Evolutionary conservation across 768 basidiomycete species (phyloP).

Genomic region (Lactarius evosmus): DNA sequence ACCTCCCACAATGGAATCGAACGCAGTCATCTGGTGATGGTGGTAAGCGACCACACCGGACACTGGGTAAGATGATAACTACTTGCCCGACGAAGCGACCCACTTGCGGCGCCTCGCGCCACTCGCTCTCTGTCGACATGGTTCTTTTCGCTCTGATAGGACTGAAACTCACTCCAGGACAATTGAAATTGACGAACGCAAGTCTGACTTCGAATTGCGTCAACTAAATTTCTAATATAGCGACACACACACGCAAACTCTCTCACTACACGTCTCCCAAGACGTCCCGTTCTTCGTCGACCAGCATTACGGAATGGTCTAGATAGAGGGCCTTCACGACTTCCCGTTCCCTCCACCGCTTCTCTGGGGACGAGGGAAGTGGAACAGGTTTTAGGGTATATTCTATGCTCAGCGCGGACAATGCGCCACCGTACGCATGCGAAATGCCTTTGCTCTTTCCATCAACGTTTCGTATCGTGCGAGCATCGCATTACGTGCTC

Average conservation of each 20-base stretch:
- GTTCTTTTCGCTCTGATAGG: too few species aligned
- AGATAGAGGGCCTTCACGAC: constrained; percentile 63
- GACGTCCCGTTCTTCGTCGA: constrained; percentile 35
- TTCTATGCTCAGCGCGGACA: constrained; percentile 84
- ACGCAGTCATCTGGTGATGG: too few species aligned
- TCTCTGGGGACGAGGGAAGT: constrained; percentile 32
- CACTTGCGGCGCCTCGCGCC: not conserved
- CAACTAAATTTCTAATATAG: not conserved
- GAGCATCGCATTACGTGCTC: constrained; percentile 16
- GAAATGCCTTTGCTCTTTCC: constrained; percentile 67
- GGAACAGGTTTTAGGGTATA: constrained; percentile 72
- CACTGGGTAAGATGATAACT: too few species aligned
- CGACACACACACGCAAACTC: not conserved
- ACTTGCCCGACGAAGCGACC: too few species aligned
- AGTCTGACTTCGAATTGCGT: not conserved
- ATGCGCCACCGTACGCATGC: constrained; percentile 89
- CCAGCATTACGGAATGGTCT: constrained; percentile 50
- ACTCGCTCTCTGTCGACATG: too few species aligned
- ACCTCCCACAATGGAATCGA: too few species aligned
- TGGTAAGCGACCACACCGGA: too few species aligned
- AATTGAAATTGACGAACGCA: not conserved
- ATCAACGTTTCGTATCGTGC: not conserved
- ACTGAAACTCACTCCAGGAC: too few species aligned
- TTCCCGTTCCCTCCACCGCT: constrained; percentile 59
- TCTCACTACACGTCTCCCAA: constrained; percentile 20